Percentiles rank a stretch among this genome's conserved stretches.
Evolutionary conservation across 768 basidiomycete species (phyloP).

Genomic region (Leccinum sublutescens): DNA sequence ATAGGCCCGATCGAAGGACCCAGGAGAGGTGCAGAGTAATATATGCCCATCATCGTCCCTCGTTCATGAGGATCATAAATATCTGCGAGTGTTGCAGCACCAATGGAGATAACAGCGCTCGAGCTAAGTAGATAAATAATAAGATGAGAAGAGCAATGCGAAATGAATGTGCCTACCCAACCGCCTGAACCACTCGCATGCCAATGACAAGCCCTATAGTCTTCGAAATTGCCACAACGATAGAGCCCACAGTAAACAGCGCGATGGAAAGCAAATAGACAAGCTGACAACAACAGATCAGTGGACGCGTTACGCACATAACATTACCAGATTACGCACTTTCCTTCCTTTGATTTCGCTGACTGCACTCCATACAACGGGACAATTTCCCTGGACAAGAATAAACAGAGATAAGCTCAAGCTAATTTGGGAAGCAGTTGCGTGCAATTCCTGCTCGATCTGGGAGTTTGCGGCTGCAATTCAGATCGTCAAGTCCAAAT

Average conservation of each 20-base stretch:
- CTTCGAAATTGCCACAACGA: constrained; percentile 55
- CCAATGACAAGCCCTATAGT: constrained; percentile 60
- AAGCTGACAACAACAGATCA: constrained; percentile 31
- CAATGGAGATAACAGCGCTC: constrained; percentile 69
- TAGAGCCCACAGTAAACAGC: constrained; percentile 54
- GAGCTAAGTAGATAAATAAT: constrained; percentile 38
- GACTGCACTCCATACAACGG: constrained; percentile 32
- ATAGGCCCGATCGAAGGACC: constrained; percentile 70
- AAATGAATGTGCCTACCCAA: constrained; percentile 44
- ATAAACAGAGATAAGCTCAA: constrained; percentile 71
- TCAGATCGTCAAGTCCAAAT: neutral
- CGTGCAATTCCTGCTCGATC: constrained; percentile 61
- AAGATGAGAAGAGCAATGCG: neutral
- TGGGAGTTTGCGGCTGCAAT: constrained; percentile 60
- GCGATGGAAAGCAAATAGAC: constrained; percentile 55
- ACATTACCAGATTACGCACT: constrained; percentile 32
- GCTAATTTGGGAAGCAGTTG: constrained; percentile 62
- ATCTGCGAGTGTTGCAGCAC: constrained; percentile 71
- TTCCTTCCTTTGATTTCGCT: constrained; percentile 70
- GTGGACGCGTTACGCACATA: neutral
- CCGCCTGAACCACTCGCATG: constrained; percentile 65
- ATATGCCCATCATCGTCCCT: constrained; percentile 79
- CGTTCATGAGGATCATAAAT: constrained; percentile 74
- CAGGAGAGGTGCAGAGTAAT: constrained; percentile 76
- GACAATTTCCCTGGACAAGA: constrained; percentile 59